A percentile compares a stretch with the other conserved stretches of the same genome.
Evolutionary conservation across 2,329 filamentous ascomycete genomes (phyloP).

Genomic region (Exophiala sp.): DNA sequence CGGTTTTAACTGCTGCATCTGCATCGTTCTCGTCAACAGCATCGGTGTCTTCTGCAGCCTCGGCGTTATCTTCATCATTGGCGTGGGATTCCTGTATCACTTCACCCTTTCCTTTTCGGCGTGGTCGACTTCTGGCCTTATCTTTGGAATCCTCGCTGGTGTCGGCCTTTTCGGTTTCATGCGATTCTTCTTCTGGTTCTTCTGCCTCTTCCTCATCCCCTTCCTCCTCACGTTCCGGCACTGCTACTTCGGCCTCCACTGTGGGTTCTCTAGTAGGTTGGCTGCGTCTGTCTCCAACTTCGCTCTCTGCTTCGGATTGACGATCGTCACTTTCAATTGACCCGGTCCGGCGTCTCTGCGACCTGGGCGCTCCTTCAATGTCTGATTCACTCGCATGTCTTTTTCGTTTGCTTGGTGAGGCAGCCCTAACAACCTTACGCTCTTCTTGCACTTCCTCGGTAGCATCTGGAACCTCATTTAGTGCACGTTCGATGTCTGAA

Average conservation of each 20-base stretch:
- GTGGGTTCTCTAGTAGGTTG: constrained; percentile 31
- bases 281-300: constrained; percentile 28
- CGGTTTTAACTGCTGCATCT: constrained; percentile 43
- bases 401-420: constrained; percentile 36
- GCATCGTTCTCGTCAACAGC: constrained; percentile 40
- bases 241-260: constrained; percentile 32
- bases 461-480: constrained; percentile 25
- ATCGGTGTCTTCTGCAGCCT: constrained; percentile 43
- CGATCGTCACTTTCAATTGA: constrained; percentile 34
- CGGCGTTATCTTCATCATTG: constrained; percentile 47
- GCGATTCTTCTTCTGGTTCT: constrained; percentile 35
- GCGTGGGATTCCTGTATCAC: constrained; percentile 40
- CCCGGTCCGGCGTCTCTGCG: constrained; percentile 34
- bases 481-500: constrained; percentile 20
- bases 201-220: constrained; percentile 48
- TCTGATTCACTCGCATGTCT: constrained; percentile 23
- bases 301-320: constrained; percentile 30
- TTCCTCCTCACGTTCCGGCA: constrained; percentile 28
- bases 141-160: constrained; percentile 53
- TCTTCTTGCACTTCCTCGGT: constrained; percentile 26
- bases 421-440: neutral
- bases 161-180: constrained; percentile 51
- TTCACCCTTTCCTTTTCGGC: constrained; percentile 36
- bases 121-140: constrained; percentile 41
- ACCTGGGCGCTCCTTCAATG: constrained; percentile 29